Conservation (phyloP, 176 grass and related monocot genomes). For the Typha latifolia region DNA sequence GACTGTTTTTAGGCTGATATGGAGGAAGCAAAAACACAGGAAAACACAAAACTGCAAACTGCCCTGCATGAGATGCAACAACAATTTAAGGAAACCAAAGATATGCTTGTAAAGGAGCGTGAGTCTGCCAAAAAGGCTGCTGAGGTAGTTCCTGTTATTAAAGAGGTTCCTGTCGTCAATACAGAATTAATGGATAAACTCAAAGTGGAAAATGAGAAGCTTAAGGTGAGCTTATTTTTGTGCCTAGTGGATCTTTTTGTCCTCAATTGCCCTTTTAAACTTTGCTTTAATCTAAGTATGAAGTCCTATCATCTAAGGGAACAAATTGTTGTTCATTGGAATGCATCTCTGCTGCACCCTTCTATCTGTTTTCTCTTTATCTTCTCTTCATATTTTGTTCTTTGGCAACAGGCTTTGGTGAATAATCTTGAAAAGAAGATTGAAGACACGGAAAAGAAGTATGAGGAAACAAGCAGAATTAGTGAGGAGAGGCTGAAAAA, state of each 20-base stretch:
- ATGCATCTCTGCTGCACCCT: neutral
- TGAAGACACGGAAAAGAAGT: constrained; percentile 86
- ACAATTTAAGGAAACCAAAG: constrained; percentile 80
- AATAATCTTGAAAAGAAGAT: constrained; percentile 91
- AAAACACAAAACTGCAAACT: constrained; percentile 82
- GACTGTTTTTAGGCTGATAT: constrained; percentile 59
- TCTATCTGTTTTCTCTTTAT: neutral
- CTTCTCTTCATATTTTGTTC: neutral
- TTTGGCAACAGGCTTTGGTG: constrained; percentile 49
- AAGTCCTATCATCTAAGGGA: neutral
- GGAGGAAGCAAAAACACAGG: constrained; percentile 84
- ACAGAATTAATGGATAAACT: constrained; percentile 78
- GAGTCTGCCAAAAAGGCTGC: constrained; percentile 53
- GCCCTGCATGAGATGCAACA: constrained; percentile 67
- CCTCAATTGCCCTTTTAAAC: neutral
- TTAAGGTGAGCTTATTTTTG: constrained; percentile 53
- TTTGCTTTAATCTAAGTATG: neutral
- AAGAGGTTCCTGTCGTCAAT: constrained; percentile 90
- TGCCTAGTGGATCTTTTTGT: neutral
- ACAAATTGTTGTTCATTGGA: neutral
- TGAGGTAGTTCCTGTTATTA: constrained; percentile 67
- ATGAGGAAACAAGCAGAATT: constrained; percentile 79
- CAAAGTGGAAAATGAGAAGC: constrained; percentile 86
- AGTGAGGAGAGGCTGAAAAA: constrained; percentile 88
- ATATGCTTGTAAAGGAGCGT: constrained; percentile 60